Conservation (phyloP, 2,329 filamentous ascomycete species). For the Pyrenochaeta sp. region DNA sequence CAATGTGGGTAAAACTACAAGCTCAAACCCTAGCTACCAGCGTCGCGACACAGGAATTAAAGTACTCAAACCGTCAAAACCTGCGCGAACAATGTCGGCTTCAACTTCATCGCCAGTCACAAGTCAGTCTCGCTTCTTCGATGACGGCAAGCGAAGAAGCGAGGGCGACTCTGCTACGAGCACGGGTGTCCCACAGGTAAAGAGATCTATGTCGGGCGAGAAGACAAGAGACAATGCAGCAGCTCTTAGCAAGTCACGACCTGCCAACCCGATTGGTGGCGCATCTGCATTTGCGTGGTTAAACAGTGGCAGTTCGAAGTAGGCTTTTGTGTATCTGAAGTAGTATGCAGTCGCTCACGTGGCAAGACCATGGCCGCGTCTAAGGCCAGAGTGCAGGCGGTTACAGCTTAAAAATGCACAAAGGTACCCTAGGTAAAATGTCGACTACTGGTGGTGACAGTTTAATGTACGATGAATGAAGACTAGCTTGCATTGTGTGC, state of each 20-base stretch:
- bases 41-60: slow-evolving; percentile 82
- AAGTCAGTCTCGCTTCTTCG: slow-evolving; percentile 59
- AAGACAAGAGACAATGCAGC: slow-evolving; percentile 50
- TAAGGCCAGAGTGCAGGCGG: neutral
- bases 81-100: slow-evolving; percentile 59
- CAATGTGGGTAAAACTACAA: slow-evolving; percentile 64
- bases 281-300: slow-evolving; percentile 95
- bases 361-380: neutral
- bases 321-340: neutral
- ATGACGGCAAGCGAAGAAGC: slow-evolving; percentile 55
- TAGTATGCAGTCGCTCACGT: neutral
- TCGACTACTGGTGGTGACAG: too few relatives aligned
- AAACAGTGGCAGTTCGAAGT: slow-evolving; percentile 58
- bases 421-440: too few relatives aligned
- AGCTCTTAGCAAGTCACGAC: slow-evolving; percentile 60
- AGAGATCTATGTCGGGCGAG: slow-evolving; percentile 36
- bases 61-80: slow-evolving; percentile 81
- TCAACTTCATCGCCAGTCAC: slow-evolving; percentile 34
- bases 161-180: slow-evolving; percentile 25
- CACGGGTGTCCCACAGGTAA: slow-evolving; percentile 33
- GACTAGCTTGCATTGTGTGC: too few relatives aligned
- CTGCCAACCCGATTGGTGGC: slow-evolving; percentile 86
- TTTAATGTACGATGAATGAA: too few relatives aligned
- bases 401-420: too few relatives aligned
- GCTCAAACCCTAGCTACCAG: slow-evolving; percentile 70